A percentile compares a stretch with the other conserved stretches of the same genome.
Conservation (phyloP, 2,329 filamentous ascomycete species). For the Fusarium oligoseptatum region DNA sequence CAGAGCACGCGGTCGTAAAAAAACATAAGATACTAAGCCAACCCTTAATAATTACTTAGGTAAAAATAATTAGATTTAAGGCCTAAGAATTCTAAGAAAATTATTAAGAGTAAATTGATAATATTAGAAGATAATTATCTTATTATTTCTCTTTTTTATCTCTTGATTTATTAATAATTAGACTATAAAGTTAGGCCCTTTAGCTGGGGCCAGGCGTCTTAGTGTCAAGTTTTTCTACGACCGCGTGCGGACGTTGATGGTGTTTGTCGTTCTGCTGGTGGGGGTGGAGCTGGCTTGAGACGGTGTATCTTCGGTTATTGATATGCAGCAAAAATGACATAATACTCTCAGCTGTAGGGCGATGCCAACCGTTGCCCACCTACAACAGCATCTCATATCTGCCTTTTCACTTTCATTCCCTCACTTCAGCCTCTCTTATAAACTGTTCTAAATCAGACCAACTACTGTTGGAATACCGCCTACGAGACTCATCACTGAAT, state of each 20-base stretch:
- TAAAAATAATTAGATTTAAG: too few species aligned
- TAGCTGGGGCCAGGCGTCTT: too few species aligned
- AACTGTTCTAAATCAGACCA: neutral
- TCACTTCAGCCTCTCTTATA: neutral
- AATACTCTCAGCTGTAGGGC: neutral
- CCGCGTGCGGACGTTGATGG: neutral
- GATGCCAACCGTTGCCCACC: neutral
- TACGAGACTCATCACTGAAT: neutral
- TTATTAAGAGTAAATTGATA: too few species aligned
- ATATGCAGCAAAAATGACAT: constrained; percentile 3
- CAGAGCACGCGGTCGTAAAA: neutral
- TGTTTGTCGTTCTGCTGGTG: neutral
- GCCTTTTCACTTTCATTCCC: neutral
- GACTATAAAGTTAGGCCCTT: too few species aligned
- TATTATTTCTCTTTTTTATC: too few species aligned
- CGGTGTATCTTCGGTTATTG: constrained; percentile 3
- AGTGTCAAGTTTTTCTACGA: too few species aligned
- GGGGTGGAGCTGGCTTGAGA: neutral
- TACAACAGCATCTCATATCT: neutral
- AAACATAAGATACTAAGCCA: too few species aligned
- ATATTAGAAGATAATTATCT: too few species aligned
- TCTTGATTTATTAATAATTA: too few species aligned
- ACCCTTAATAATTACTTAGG: too few species aligned
- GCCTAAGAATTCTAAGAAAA: too few species aligned
- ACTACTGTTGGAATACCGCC: neutral